Evolutionary conservation across 257 asterid genomes (phyloP).

Genomic region (Solanum chilense): DNA sequence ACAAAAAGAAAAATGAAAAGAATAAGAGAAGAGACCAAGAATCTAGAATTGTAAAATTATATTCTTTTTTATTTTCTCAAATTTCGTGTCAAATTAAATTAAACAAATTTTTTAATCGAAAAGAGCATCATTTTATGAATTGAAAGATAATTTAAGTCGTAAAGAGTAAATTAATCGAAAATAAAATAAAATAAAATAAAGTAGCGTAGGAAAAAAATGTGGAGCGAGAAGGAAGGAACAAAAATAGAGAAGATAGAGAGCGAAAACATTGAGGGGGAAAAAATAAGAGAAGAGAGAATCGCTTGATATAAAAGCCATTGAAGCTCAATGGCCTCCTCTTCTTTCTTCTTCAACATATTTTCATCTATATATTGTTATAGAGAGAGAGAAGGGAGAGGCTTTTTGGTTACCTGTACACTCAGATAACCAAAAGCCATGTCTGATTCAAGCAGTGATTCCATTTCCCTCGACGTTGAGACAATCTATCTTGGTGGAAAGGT

Average conservation of each 20-base stretch:
- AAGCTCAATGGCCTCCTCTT: constrained; percentile 4
- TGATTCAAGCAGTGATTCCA: constrained; percentile 21
- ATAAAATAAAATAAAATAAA: background rate
- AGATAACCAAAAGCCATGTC: constrained; percentile 27
- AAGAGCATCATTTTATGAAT: no score
- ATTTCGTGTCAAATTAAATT: no score
- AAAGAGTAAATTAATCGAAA: no score
- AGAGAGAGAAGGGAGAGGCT: background rate
- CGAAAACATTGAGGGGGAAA: background rate
- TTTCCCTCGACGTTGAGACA: constrained; percentile 25
- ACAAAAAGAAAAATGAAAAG: no score
- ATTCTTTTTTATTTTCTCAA: no score
- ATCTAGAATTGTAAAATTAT: no score
- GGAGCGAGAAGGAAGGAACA: background rate
- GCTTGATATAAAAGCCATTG: constrained; percentile 22
- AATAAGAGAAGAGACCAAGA: no score
- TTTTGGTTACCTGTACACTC: background rate
- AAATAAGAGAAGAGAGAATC: constrained; percentile 3
- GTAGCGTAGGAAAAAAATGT: background rate
- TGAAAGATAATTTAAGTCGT: no score
- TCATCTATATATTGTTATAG: background rate
- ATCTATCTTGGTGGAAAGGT: constrained; percentile 45
- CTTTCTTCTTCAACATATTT: background rate
- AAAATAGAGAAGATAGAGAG: background rate
- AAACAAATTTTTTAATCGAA: no score